A percentile compares a stretch with the other conserved stretches of the same genome.
phyloP scores from a whole-genome alignment of 2,329 filamentous ascomycete species.

The Chalara sp. region DNA sequence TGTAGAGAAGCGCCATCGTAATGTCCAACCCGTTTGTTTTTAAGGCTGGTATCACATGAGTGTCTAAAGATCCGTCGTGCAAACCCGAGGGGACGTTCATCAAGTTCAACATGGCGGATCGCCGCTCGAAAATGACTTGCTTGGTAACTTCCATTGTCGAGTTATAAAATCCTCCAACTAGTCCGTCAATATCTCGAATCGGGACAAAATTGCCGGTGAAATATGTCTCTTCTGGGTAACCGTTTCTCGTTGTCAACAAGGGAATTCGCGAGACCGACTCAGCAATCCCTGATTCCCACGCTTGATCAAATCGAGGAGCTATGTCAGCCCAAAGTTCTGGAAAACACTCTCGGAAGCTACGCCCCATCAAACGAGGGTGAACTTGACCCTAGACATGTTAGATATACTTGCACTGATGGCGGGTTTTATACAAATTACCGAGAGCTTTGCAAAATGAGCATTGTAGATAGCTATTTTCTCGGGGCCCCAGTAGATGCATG shows the following conservation, averaged over 20 bases:
- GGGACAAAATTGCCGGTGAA: slow-evolving; percentile 24
- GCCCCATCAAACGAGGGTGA: no score
- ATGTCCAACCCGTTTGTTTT: slow-evolving; percentile 19
- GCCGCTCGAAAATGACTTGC: slow-evolving; percentile 16
- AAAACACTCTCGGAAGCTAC: no score
- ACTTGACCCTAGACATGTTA: no score
- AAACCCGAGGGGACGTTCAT: slow-evolving; percentile 11
- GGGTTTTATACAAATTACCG: no score
- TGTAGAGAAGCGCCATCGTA: slow-evolving; percentile 22
- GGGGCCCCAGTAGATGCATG: slow-evolving; percentile 15
- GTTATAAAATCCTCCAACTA: slow-evolving; percentile 20
- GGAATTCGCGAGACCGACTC: slow-evolving; percentile 3
- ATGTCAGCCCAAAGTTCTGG: no score
- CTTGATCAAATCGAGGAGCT: no score
- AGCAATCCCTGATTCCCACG: no score
- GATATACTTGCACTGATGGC: no score
- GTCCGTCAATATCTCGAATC: slow-evolving; percentile 15
- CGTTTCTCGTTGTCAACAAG: slow-evolving; percentile 18
- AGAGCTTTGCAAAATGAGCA: no score
- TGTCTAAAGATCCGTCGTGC: slow-evolving; percentile 7
- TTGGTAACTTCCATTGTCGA: slow-evolving; percentile 18
- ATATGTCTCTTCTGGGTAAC: slow-evolving; percentile 20
- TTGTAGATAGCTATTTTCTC: slow-evolving; percentile 1
- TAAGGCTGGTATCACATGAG: slow-evolving; percentile 15
- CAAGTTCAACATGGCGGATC: slow-evolving; percentile 16